Conservation (phyloP, 345 rosid species). For the Hibiscus syriacus region DNA sequence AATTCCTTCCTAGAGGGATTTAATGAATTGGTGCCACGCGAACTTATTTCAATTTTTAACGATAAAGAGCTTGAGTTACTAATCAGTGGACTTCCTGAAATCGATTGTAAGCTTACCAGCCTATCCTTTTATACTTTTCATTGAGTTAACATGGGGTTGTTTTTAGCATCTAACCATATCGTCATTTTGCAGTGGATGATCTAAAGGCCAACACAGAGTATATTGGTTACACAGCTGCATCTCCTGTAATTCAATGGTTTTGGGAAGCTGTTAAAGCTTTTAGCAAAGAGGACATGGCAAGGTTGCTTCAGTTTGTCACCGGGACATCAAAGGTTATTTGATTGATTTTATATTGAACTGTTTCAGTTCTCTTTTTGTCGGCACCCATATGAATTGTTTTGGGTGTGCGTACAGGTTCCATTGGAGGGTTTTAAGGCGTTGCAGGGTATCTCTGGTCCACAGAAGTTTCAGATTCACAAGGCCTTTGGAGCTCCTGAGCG, state of each 20-base stretch:
- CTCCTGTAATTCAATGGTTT: conserved; percentile 88
- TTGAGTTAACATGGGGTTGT: conserved; percentile 10
- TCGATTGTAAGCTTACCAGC: conserved; percentile 65
- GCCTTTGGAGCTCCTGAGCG: conserved; percentile 93
- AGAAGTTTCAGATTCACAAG: conserved; percentile 91
- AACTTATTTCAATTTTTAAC: conserved; percentile 81
- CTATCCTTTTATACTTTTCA: conserved; percentile 1
- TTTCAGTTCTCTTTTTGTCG: not conserved
- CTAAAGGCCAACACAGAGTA: conserved; percentile 80
- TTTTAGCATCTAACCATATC: conserved; percentile 4
- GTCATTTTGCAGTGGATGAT: conserved; percentile 65
- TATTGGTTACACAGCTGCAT: conserved; percentile 74
- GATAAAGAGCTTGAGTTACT: conserved; percentile 99
- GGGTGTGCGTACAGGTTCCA: conserved; percentile 65
- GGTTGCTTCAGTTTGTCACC: conserved; percentile 87
- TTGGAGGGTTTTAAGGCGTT: conserved; percentile 85
- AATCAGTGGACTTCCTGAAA: conserved; percentile 99
- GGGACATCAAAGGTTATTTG: conserved; percentile 85
- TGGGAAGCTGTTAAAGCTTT: conserved; percentile 91
- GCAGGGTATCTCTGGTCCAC: conserved; percentile 98
- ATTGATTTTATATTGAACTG: not conserved
- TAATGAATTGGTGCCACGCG: conserved; percentile 65
- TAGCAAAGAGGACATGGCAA: conserved; percentile 94
- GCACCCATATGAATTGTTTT: not conserved
- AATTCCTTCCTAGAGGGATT: conserved; percentile 86